A percentile compares a stretch with the other conserved stretches of the same genome.
Evolutionary conservation across 768 basidiomycete species (phyloP).

Genomic region (Agaricus bisporus): DNA sequence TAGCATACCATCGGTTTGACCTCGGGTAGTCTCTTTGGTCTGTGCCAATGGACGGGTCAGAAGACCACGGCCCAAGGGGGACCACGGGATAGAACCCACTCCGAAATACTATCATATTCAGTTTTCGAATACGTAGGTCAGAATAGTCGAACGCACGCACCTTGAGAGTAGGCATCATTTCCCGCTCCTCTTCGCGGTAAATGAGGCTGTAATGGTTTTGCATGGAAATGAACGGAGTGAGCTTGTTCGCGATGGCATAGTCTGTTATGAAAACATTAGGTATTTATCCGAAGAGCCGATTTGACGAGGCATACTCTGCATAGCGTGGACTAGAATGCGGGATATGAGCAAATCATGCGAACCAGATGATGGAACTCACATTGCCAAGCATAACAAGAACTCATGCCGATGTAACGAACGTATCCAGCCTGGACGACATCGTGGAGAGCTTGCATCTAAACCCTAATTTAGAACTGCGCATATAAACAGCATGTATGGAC

Average conservation of each 20-base stretch:
- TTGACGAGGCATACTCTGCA: slow-evolving; percentile 39
- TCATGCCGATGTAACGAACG: slow-evolving; percentile 57
- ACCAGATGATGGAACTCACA: slow-evolving; percentile 25
- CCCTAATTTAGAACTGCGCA: background rate
- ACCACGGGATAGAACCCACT: slow-evolving; percentile 56
- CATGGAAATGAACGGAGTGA: slow-evolving; percentile 63
- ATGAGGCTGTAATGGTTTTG: slow-evolving; percentile 60
- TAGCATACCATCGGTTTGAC: slow-evolving; percentile 29
- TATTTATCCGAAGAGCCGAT: background rate
- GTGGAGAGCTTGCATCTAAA: slow-evolving; percentile 60
- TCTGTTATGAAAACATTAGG: slow-evolving; percentile 24
- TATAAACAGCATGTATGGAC: background rate
- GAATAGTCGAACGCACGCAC: slow-evolving; percentile 16
- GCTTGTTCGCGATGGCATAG: slow-evolving; percentile 52
- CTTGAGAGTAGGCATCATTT: slow-evolving; percentile 57
- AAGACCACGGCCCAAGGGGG: slow-evolving; percentile 47
- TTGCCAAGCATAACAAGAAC: slow-evolving; percentile 51
- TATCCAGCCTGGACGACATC: slow-evolving; percentile 61
- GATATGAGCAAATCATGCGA: background rate
- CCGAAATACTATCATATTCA: slow-evolving; percentile 34
- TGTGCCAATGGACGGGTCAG: slow-evolving; percentile 33
- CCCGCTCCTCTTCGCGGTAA: slow-evolving; percentile 62
- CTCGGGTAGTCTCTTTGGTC: slow-evolving; percentile 31
- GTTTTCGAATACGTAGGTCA: too few species aligned
- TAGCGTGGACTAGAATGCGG: slow-evolving; percentile 35